Evolutionary conservation across 2,329 filamentous ascomycete genomes (phyloP), one percentile per base, ranked within the genome.

Genomic region (Fusarium haematococcum): DNA sequence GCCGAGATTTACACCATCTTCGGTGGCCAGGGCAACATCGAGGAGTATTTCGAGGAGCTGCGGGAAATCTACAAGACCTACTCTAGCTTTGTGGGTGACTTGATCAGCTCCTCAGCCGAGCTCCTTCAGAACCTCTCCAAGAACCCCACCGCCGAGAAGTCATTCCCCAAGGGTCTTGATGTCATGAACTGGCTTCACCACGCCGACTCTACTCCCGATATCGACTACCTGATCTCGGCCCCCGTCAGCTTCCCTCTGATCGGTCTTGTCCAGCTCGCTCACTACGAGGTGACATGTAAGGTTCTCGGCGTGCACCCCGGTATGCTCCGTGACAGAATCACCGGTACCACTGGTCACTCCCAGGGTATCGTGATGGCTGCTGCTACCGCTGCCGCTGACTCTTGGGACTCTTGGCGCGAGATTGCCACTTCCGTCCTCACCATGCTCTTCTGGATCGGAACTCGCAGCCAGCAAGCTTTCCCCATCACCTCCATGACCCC

Each of bases 11-110:
- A 98, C 86, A 95, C 92, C 75, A 95, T 99, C 71, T 98, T 98
- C 77, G 97, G 97, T 69, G 97, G 97, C 8, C 97, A 99, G 83
- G 97, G 97, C 78, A 99, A 99, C 84, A 98, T 99, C 74, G 96
- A 99, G 85, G 97, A 99, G 85, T 99, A 99, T 85, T 99, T 99
- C 80, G 96, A 99, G 77, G 97, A 99, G 86, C 90, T 99, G 72
- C 92, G 97, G 66, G 93, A 97, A 83, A 90, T 98, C 68, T 96
- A 96, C 86, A 91, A 88, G 79, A 98, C 95, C 69, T 99, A 99
- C 85, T 93, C 94, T 14, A 93, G 93, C 32, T 97, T 99, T 77
- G 91, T 98, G 6, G 93, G 94, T 77, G 95, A 97, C 75, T 91
- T 98, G 74, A 90, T 99, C 80, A 89, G 89, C 32, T 90, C 91